Evolutionary conservation across 2,329 filamentous ascomycete species (phyloP).

Genomic region (Metarhizium sp.): DNA sequence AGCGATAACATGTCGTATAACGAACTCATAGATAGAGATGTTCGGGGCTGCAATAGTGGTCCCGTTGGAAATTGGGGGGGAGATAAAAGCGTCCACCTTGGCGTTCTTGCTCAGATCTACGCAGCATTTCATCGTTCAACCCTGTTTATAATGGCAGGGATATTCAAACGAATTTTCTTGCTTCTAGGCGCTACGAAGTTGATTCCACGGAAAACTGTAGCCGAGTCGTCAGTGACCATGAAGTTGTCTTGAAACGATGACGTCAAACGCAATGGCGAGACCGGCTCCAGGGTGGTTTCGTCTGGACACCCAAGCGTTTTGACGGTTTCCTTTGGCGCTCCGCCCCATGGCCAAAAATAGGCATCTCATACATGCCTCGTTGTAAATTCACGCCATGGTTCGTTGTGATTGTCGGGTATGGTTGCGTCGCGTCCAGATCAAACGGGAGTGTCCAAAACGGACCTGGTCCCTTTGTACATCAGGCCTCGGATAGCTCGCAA

Average conservation of each 20-base stretch:
- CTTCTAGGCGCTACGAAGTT: constrained; percentile 33
- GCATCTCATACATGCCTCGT: too few relatives aligned
- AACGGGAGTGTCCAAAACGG: not conserved
- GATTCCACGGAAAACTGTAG: constrained; percentile 46
- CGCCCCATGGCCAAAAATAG: constrained; percentile 1
- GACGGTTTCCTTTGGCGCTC: constrained; percentile 19
- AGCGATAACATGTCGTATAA: constrained; percentile 32
- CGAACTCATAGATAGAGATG: constrained; percentile 34
- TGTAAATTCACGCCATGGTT: not conserved
- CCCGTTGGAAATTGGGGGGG: constrained; percentile 28
- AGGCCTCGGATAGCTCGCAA: not conserved
- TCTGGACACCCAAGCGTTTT: constrained; percentile 16
- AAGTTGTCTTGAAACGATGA: constrained; percentile 55
- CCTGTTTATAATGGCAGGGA: constrained; percentile 36
- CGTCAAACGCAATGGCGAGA: constrained; percentile 47
- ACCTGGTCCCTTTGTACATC: not conserved
- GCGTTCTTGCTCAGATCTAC: constrained; percentile 38
- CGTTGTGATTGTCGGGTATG: not conserved
- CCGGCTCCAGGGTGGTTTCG: constrained; percentile 32
- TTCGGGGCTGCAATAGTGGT: constrained; percentile 42
- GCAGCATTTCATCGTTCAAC: constrained; percentile 41
- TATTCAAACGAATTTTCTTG: constrained; percentile 30
- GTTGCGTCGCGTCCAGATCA: not conserved
- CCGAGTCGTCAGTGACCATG: constrained; percentile 49
- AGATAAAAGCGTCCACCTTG: constrained; percentile 31